Evolutionary conservation across 2,329 filamentous ascomycete genomes (phyloP).

Genomic region (Trichoderma sp.): DNA sequence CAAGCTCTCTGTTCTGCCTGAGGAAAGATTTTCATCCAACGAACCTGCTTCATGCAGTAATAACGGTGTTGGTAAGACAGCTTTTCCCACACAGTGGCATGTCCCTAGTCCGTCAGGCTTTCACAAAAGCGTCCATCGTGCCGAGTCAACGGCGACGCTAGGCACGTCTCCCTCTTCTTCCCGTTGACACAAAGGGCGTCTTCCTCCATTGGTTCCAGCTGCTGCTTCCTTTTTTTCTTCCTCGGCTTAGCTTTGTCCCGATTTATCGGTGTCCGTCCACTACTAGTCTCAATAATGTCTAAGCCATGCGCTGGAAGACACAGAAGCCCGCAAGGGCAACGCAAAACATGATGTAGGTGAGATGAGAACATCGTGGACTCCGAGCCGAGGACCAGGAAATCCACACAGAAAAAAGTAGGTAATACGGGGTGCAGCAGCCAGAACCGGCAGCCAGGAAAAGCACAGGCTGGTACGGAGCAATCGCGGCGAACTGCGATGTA

Average conservation of each 20-base stretch:
- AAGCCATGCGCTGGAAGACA: neutral
- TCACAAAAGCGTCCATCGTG: constrained; percentile 4
- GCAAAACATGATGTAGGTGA: constrained; percentile 2
- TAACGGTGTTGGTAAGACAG: neutral
- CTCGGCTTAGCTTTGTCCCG: constrained; percentile 10
- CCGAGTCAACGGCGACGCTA: constrained; percentile 8
- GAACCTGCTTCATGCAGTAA: neutral
- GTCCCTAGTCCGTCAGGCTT: neutral
- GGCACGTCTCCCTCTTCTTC: neutral
- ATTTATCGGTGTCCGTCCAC: constrained; percentile 13
- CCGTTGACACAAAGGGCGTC: neutral
- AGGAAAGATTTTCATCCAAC: neutral
- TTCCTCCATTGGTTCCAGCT: neutral
- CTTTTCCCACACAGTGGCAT: neutral
- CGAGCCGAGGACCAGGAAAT: neutral
- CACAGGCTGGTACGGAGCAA: neutral
- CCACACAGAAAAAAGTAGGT: neutral
- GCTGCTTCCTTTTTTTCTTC: neutral
- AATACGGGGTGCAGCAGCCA: neutral
- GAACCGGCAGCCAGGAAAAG: neutral
- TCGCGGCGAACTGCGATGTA: neutral
- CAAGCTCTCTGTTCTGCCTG: neutral
- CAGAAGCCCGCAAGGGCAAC: neutral
- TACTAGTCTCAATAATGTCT: constrained; percentile 12
- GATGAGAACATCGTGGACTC: constrained; percentile 4